Percentiles rank a stretch among this genome's conserved stretches.
Evolutionary conservation across 208 protist genomes (phyloP).

Genomic region (Acanthamoeba royreba): DNA sequence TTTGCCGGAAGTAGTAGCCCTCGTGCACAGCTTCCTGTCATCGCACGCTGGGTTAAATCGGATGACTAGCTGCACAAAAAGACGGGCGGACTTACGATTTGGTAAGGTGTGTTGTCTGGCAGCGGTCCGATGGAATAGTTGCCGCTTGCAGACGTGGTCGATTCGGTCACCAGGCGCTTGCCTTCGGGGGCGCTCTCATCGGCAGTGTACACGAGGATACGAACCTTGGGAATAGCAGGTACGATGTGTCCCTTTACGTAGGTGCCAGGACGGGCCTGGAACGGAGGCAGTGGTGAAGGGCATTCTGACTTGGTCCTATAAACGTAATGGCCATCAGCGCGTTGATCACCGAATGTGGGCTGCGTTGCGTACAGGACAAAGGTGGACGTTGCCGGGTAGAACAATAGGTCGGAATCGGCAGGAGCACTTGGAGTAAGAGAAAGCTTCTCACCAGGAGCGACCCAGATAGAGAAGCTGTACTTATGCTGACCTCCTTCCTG

Average conservation of each 20-base stretch:
- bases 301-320: constrained; percentile 21
- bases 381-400: background rate
- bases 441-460: background rate
- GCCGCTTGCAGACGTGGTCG: background rate
- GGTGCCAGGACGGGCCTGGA: constrained; percentile 3
- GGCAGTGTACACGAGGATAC: background rate
- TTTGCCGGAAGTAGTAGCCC: constrained; percentile 37
- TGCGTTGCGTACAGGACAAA: background rate
- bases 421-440: background rate
- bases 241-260: background rate
- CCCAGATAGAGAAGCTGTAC: background rate
- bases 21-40: constrained; percentile 43
- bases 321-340: background rate
- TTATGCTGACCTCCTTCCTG: background rate
- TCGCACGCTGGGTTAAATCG: background rate
- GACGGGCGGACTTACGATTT: background rate
- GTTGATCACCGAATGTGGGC: background rate
- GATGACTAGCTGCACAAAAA: background rate
- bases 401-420: background rate
- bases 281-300: background rate
- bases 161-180: background rate
- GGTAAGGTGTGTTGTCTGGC: background rate
- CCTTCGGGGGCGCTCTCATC: background rate
- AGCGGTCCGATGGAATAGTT: constrained; percentile 26
- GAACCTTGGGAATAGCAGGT: background rate